These are phyloP conservation scores for Physcomitrellopsis africana DNA, from an alignment of 225 moss, liverwort and hornwort species.

Conservation along the genomic window DNA sequence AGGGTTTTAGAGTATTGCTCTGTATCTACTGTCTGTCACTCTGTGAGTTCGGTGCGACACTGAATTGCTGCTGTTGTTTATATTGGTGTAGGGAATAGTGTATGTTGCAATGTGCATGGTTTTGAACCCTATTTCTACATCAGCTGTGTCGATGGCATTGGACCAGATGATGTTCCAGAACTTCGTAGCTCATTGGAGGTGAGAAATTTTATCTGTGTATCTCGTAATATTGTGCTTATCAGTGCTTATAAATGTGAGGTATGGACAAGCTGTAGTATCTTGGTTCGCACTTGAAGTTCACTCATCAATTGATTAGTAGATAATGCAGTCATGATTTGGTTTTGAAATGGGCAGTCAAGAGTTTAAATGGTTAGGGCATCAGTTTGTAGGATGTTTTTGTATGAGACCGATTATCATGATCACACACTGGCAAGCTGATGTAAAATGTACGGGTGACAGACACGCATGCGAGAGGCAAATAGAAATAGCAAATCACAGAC, in stretches of 20 bases:
- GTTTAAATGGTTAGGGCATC: no score
- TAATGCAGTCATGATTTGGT: conserved; percentile 5
- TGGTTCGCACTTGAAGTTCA: no score
- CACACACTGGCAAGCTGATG: not conserved
- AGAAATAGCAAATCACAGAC: conserved; percentile 72
- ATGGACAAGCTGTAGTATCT: no score
- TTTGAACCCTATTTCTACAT: conserved; percentile 98
- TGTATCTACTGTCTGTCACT: not conserved
- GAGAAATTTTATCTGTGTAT: conserved; percentile 14
- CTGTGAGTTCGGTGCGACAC: conserved; percentile 18
- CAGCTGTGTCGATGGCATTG: conserved; percentile 82
- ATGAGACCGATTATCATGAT: conserved; percentile 2
- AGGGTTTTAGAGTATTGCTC: conserved; percentile 26
- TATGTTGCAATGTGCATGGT: conserved; percentile 98
- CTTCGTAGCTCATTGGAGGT: conserved; percentile 88
- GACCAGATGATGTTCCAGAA: conserved; percentile 73
- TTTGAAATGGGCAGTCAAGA: not conserved
- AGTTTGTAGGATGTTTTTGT: not conserved
- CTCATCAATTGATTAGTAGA: not conserved
- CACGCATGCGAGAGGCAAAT: conserved; percentile 81
- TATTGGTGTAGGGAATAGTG: conserved; percentile 77
- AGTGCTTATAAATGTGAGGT: no score
- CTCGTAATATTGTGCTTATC: conserved; percentile 21
- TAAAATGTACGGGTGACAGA: conserved; percentile 42
- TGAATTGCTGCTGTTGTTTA: not conserved